Base-by-base conservation (phyloP, 2,329 filamentous ascomycete genomes). In the Huntiella bhutanensis region DNA sequence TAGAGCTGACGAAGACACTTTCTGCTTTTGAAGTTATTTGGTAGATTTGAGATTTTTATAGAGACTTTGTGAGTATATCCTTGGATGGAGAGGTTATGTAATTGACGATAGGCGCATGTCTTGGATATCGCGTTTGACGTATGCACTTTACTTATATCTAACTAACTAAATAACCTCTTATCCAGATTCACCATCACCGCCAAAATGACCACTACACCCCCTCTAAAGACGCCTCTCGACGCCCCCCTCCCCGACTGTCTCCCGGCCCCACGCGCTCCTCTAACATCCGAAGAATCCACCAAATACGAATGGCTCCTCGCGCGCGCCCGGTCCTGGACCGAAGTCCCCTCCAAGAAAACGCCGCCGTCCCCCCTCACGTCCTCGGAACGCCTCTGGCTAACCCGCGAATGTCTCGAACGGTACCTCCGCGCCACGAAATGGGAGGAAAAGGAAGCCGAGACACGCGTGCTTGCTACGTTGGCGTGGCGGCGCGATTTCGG, bases 371-470 rank as follows among this genome's bases (percentile, higher is more conserved):
- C 83, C 2, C 64, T 96, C 49, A 77, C 75, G 43, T 85, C 93
- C 49, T 65, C 68, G 43, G 91, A 98, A 64, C 80, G 76, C 57
- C 76, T 91, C 65, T 98, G 85, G 77, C 71, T 98, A 54, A 94
- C 87, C 10, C 76, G 78, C 53, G 91, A 98, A 60, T 96, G 88
- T 59, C 71, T 98, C 12, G 70, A 95, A 36, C 82, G 91, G 54
- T 98, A 94, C 60, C 77, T 98, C 28, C 81, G 88, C 50, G 91
- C 91, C 15, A 87, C 85, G 34, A 95, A 93, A 63, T 98, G 91
- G 86, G 70, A 78, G 53, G 70, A 81, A 43, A 65, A 75, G 38
- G 77, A 88, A 41, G 77, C 91, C 6, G 71, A 80, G 53, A 81
- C 80, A 58, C 80, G 91, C n/a, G 63, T 96, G 36, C 76, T 80